Evolutionary conservation across 1,284 basidiomycete genomes (phyloP), one percentile per base, ranked within the genome.

Genomic region (Tetrapyrgos nigripes): DNA sequence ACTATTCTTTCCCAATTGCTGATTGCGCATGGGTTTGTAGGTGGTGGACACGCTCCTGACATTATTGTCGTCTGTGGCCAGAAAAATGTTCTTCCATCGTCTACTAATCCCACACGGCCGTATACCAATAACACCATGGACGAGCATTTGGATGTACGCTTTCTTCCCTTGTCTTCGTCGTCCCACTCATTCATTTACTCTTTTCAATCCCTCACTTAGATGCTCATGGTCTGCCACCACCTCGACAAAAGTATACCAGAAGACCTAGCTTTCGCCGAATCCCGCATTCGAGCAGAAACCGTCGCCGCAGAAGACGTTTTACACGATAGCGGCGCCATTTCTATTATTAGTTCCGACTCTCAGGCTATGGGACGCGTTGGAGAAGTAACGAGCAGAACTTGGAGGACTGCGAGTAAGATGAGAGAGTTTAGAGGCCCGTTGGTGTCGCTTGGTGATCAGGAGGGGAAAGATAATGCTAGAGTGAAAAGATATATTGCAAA

Each of bases 301-400:
- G 91, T 99, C 44, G 97, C 97, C 0, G 97, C 97, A 0, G 97
- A 99, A 73, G 97, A 99, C 70, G 92, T 99, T 19, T 79, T 99
- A 40, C 97, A 99, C 59, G 97, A 99, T 71, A 85, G 77, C 0
- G 97, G 97, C 1, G 96, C 97, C 1, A 98, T 99, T 48, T 91
- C 93, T 3, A 97, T 98, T 88, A 97, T 98, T 66, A 92, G 89
- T 62, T 95, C 93, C 3, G 97, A 99, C 73, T 92, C 94, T 1
- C 96, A 97, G 74, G 97, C 97, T 0, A 98, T 99, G 97, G 97
- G 97, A 17, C 86, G 96, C 11, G 95, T 99, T 10, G 97, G 96
- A 10, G 97, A 99, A 73, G 97, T 99, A 6, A 79, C 96, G 6
- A 86, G 89, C 43, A 81, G 97, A 43, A 98, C 97, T 0, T 99